Evolutionary conservation across 352 stramenopile genomes (phyloP).

Genomic region (Globisporangium paddicum): DNA sequence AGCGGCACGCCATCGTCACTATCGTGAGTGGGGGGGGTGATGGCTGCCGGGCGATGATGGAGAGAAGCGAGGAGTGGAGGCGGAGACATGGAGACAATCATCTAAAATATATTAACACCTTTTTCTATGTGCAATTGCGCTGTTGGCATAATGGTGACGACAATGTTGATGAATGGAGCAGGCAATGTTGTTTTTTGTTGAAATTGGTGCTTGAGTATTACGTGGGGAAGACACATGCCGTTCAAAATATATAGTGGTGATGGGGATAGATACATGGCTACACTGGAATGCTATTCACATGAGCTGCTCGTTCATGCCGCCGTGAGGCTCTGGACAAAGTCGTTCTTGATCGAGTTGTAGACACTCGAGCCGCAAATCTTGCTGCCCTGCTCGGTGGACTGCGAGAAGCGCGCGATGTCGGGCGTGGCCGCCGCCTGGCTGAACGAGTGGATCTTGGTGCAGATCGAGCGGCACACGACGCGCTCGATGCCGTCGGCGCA

Average conservation of each 20-base stretch:
- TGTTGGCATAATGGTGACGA: neutral
- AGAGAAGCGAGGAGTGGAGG: neutral
- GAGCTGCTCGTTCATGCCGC: slow-evolving; percentile 1
- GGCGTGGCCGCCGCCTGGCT: slow-evolving; percentile 7
- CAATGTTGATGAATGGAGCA: neutral
- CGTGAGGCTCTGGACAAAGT: slow-evolving; percentile 10
- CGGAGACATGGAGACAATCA: neutral
- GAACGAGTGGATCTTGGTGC: slow-evolving; percentile 52
- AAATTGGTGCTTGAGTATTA: neutral
- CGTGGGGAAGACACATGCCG: neutral
- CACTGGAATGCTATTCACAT: neutral
- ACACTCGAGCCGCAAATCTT: slow-evolving; percentile 34
- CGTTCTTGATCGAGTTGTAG: slow-evolving; percentile 38
- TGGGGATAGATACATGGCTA: neutral
- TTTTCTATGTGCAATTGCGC: neutral
- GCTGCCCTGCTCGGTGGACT: slow-evolving; percentile 20
- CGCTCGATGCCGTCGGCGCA: slow-evolving; percentile 43
- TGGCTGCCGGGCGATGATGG: neutral
- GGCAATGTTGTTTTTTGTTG: neutral
- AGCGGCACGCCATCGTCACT: too few species aligned
- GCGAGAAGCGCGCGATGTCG: slow-evolving; percentile 21
- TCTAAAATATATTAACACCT: slow-evolving; percentile 2
- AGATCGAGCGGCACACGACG: slow-evolving; percentile 51
- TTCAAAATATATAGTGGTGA: neutral
- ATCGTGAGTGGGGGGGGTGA: neutral